Base-by-base conservation (phyloP, 768 basidiomycete species). In the Serendipita sp. region DNA sequence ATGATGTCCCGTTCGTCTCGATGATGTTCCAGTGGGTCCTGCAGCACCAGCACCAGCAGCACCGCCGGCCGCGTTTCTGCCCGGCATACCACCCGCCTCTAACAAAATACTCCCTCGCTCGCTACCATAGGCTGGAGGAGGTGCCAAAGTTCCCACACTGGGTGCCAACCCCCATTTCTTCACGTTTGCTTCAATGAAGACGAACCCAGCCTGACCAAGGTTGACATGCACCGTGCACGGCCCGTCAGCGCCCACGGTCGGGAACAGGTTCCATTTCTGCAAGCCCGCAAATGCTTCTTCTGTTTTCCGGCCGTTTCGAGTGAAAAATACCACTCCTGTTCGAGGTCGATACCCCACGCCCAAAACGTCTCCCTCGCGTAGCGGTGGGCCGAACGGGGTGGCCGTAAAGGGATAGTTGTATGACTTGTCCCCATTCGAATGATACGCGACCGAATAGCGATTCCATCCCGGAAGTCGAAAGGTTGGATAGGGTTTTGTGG, bases 151-250 rank as follows among this genome's bases (percentile, higher is more conserved):
- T 51, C 96, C 96, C 14, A 94, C 86, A 71, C 93, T 96, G 5
- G 96, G 96, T 34, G 96, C 96, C 33, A 98, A 74, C 17, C 96
- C 96, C 96, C 96, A 99, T 72, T 97, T 98, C 80, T 99, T 99
- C 65, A 99, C 96, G 70, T 99, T 97, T 34, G 96, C 96, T 75
- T 99, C 96, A 69, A 99, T 97, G 68, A 96, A 98, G 42, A 98
- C 96, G 71, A 99, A 99, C 3, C 96, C 96, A 3, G 90, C 86
- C 74, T 98, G 96, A 5, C 96, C 96, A 14, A 99, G 81, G 72
- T 99, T 99, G 70, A 97, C 90, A 68, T 99, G 96, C 5, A 99
- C 85, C 66, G 88, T 94, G 72, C 92, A 95, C 3, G 95, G 90
- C 0, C 95, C 94, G 69, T 95, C 90, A 17, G 95, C 93, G 50